Evolutionary conservation across 805 yeast genomes (phyloP).

Genomic region (Ogataea methanolica): DNA sequence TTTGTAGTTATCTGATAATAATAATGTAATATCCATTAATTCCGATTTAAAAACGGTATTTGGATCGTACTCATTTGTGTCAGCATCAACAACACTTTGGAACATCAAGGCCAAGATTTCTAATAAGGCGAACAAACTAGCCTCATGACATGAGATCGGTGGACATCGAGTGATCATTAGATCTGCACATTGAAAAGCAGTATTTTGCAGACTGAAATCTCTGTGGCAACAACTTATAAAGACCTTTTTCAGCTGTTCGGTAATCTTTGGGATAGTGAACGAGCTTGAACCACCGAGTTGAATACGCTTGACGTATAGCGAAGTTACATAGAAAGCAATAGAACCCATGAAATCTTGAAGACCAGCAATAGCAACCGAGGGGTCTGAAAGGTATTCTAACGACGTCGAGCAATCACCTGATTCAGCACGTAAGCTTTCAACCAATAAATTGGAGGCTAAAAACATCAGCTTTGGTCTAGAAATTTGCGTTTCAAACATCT

Average conservation of each 20-base stretch:
- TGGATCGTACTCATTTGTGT: conserved; percentile 80
- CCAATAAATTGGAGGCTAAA: conserved; percentile 70
- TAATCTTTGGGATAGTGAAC: conserved; percentile 54
- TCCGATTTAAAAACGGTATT: conserved; percentile 52
- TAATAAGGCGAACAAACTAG: conserved; percentile 69
- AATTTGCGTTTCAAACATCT: conserved; percentile 37
- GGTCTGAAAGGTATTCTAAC: conserved; percentile 79
- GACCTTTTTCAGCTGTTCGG: conserved; percentile 65
- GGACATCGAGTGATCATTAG: conserved; percentile 63
- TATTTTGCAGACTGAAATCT: conserved; percentile 64
- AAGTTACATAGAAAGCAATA: conserved; percentile 55
- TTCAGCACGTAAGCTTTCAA: conserved; percentile 74
- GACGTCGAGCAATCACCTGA: conserved; percentile 80
- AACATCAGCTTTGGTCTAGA: conserved; percentile 83
- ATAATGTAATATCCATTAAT: conserved; percentile 43
- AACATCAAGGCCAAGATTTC: conserved; percentile 77
- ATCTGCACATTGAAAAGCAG: conserved; percentile 77
- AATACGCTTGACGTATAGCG: conserved; percentile 50
- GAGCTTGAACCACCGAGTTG: conserved; percentile 47
- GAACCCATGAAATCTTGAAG: conserved; percentile 64
- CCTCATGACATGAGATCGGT: conserved; percentile 69
- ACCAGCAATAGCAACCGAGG: conserved; percentile 64
- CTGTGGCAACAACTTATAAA: conserved; percentile 76
- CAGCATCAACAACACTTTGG: conserved; percentile 79
- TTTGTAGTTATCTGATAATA: conserved; percentile 67